These are phyloP conservation scores for Syncephalastrum monosporum DNA, from an alignment of 371 early-diverging fungal species.

Conservation along the genomic window DNA sequence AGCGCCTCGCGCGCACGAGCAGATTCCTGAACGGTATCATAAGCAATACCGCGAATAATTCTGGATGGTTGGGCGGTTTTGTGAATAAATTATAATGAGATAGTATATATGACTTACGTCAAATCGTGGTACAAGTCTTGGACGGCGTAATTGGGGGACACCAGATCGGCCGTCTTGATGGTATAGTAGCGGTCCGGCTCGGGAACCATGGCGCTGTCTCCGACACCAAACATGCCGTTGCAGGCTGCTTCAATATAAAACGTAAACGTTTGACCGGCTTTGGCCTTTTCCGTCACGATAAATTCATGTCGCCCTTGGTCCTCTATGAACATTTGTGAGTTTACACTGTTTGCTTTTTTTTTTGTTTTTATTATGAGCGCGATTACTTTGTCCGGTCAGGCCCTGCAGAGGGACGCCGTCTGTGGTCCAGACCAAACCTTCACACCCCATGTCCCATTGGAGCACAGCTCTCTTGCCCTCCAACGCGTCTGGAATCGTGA, in stretches of 20 bases:
- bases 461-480: slow-evolving; percentile 69
- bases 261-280: slow-evolving; percentile 58
- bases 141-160: slow-evolving; percentile 65
- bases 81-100: not conserved
- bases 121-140: slow-evolving; percentile 72
- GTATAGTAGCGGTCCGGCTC: slow-evolving; percentile 58
- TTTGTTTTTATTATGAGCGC: not conserved
- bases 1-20: slow-evolving; percentile 71
- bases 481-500: slow-evolving; percentile 67
- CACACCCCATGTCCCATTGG: slow-evolving; percentile 82
- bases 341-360: no score
- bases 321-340: slow-evolving; percentile 15
- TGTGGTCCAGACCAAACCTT: slow-evolving; percentile 86
- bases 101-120: slow-evolving; percentile 20
- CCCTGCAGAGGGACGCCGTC: slow-evolving; percentile 88
- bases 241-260: slow-evolving; percentile 91
- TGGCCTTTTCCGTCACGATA: slow-evolving; percentile 61
- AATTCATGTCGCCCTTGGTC: slow-evolving; percentile 79
- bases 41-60: slow-evolving; percentile 74
- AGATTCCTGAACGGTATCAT: slow-evolving; percentile 68
- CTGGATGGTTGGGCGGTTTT: slow-evolving; percentile 32
- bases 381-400: slow-evolving; percentile 75
- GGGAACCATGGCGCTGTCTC: slow-evolving; percentile 69
- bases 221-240: slow-evolving; percentile 92
- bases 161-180: slow-evolving; percentile 65